Evolutionary conservation across 306 rosid genomes (phyloP).

Genomic region (Cucurbita ficifolia): DNA sequence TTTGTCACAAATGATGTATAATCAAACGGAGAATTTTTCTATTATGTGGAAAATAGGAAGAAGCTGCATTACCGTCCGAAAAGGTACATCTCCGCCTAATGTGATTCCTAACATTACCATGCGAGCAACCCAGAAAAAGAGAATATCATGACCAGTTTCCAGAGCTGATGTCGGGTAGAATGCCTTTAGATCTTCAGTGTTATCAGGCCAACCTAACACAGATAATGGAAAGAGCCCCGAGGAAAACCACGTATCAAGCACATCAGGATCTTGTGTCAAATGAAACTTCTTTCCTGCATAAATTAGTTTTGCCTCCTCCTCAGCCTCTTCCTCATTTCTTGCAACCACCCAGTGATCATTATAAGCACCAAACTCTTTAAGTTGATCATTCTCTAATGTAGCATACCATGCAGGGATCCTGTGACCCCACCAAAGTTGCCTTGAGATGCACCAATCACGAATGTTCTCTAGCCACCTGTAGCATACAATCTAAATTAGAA

Average conservation of each 20-base stretch:
- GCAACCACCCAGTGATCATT: conserved; percentile 80
- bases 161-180: conserved; percentile 91
- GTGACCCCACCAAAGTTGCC: conserved; percentile 99
- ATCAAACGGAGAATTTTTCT: neutral
- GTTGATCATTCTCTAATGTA: conserved; percentile 46
- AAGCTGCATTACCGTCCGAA: conserved; percentile 36
- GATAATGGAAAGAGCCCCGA: conserved; percentile 83
- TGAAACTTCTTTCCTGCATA: conserved; percentile 53
- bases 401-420: conserved; percentile 91
- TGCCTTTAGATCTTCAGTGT: conserved; percentile 63
- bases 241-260: conserved; percentile 97
- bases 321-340: conserved; percentile 64
- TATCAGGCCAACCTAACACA: conserved; percentile 94
- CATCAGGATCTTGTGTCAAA: conserved; percentile 75
- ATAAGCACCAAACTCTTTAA: conserved; percentile 57
- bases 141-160: conserved; percentile 96
- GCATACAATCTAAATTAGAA: conserved; percentile 4
- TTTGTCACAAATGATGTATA: neutral
- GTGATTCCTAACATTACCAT: conserved; percentile 88
- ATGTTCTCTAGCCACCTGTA: conserved; percentile 89
- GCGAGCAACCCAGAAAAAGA: conserved; percentile 97
- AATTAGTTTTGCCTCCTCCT: conserved; percentile 32
- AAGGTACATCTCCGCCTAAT: conserved; percentile 82
- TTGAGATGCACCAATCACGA: conserved; percentile 90
- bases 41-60: neutral